Evolutionary conservation across 1,284 basidiomycete genomes (phyloP).

Genomic region (Sporisorium iseilematis-ciliati): DNA sequence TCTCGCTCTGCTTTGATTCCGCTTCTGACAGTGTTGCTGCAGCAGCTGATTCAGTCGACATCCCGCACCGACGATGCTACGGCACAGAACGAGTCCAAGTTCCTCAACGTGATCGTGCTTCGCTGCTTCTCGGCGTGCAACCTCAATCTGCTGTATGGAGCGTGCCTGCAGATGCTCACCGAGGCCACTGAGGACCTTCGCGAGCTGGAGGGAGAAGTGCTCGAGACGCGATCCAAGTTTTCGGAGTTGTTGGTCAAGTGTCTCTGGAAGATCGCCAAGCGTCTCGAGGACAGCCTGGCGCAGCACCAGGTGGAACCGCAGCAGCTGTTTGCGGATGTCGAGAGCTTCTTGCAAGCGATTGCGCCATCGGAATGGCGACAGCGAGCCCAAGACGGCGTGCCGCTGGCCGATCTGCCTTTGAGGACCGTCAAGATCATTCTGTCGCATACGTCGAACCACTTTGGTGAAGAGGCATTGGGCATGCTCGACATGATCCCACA

Average conservation of each 20-base stretch:
- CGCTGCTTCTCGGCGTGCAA: constrained; percentile 91
- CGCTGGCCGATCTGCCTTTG: constrained; percentile 95
- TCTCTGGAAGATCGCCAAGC: constrained; percentile 96
- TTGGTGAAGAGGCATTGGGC: constrained; percentile 59
- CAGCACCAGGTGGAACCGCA: constrained; percentile 85
- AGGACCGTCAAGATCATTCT: constrained; percentile 84
- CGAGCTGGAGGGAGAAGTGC: constrained; percentile 70
- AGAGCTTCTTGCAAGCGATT: constrained; percentile 91
- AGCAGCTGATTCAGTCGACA: constrained; percentile 84
- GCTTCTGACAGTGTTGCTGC: constrained; percentile 81
- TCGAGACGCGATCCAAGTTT: constrained; percentile 77
- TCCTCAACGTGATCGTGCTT: constrained; percentile 98
- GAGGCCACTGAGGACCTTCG: constrained; percentile 89
- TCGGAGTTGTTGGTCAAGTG: constrained; percentile 98
- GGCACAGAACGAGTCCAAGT: constrained; percentile 83
- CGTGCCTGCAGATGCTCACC: constrained; percentile 84
- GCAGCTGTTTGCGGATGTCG: constrained; percentile 91
- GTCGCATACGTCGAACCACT: constrained; percentile 70
- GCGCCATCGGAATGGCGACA: constrained; percentile 96
- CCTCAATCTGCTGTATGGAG: constrained; percentile 88
- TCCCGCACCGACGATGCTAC: constrained; percentile 64
- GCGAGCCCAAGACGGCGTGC: constrained; percentile 87
- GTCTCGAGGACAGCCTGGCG: constrained; percentile 89
- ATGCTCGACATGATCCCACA: constrained; percentile 62
- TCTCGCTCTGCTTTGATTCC: constrained; percentile 52